phyloP scores from a whole-genome alignment of 768 basidiomycete genomes.

The Kwoniella mangroviensis region DNA sequence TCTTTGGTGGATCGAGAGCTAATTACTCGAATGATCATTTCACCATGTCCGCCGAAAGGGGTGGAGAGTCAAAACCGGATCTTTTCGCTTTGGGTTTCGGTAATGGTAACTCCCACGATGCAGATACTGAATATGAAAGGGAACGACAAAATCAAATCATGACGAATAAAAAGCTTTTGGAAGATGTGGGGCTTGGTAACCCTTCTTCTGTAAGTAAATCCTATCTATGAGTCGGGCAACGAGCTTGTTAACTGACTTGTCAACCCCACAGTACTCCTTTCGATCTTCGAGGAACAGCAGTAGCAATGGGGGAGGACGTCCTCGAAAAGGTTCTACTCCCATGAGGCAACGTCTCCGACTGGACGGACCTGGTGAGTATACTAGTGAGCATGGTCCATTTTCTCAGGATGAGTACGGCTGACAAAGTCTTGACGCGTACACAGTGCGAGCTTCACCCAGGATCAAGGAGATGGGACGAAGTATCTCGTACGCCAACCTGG shows the following conservation, averaged over 20 bases:
- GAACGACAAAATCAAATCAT: constrained; percentile 50
- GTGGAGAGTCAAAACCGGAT: constrained; percentile 33
- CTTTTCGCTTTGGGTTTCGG: constrained; percentile 7
- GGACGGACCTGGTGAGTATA: constrained; percentile 32
- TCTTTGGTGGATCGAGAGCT: constrained; percentile 13
- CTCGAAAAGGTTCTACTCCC: constrained; percentile 31
- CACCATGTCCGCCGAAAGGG: constrained; percentile 37
- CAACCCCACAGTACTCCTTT: not conserved
- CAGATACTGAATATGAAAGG: constrained; percentile 54
- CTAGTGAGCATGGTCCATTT: not conserved
- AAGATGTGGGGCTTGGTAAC: constrained; percentile 49
- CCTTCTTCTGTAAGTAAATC: constrained; percentile 26
- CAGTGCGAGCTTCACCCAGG: constrained; percentile 51
- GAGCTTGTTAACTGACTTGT: not conserved
- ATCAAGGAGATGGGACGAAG: constrained; percentile 52
- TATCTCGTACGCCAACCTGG: constrained; percentile 53
- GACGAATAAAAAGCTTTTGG: constrained; percentile 50
- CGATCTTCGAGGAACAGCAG: not conserved
- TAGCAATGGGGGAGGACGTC: constrained; percentile 2
- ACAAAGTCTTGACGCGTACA: not conserved
- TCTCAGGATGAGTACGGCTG: constrained; percentile 10
- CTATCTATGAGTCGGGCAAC: too few relatives aligned
- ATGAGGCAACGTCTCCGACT: constrained; percentile 31
- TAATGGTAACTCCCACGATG: not conserved
- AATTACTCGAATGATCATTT: constrained; percentile 32